Percentiles rank a stretch among this genome's conserved stretches.
Evolutionary conservation across 2,329 filamentous ascomycete genomes (phyloP).

Genomic region (Colletotrichum truncatum): DNA sequence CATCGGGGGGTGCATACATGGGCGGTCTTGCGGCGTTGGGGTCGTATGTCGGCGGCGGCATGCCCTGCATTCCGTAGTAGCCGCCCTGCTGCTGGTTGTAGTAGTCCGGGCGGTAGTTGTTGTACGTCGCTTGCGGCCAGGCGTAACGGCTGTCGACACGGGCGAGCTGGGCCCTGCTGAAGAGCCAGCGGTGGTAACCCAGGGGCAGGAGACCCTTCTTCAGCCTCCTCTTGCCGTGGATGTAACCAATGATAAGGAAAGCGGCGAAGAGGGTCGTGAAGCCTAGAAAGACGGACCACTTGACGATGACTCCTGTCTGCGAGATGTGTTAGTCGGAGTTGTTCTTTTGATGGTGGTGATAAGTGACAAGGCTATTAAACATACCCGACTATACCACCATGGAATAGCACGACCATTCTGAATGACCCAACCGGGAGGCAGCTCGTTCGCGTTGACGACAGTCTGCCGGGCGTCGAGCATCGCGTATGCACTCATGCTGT

Average conservation of each 20-base stretch:
- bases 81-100: constrained; percentile 37
- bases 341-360: background rate
- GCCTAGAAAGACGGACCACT: constrained; percentile 75
- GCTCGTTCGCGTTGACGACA: constrained; percentile 21
- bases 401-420: constrained; percentile 35
- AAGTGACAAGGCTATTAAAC: background rate
- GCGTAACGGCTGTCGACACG: constrained; percentile 60
- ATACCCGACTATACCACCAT: constrained; percentile 38
- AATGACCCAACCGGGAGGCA: constrained; percentile 37
- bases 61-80: constrained; percentile 59
- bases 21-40: constrained; percentile 61
- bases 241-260: constrained; percentile 74
- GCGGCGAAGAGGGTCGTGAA: constrained; percentile 66
- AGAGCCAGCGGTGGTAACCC: constrained; percentile 74
- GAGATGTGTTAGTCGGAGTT: background rate
- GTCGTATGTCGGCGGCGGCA: constrained; percentile 68
- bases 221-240: constrained; percentile 75
- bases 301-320: constrained; percentile 71
- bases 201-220: constrained; percentile 72
- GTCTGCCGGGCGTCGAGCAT: constrained; percentile 25
- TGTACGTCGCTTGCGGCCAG: constrained; percentile 46
- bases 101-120: constrained; percentile 48
- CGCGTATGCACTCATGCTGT: constrained; percentile 12
- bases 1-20: constrained; percentile 61
- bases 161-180: constrained; percentile 55